Evolutionary conservation across 2,329 filamentous ascomycete genomes (phyloP), one percentile per base, ranked within the genome.

Genomic region (Fusarium sp.): DNA sequence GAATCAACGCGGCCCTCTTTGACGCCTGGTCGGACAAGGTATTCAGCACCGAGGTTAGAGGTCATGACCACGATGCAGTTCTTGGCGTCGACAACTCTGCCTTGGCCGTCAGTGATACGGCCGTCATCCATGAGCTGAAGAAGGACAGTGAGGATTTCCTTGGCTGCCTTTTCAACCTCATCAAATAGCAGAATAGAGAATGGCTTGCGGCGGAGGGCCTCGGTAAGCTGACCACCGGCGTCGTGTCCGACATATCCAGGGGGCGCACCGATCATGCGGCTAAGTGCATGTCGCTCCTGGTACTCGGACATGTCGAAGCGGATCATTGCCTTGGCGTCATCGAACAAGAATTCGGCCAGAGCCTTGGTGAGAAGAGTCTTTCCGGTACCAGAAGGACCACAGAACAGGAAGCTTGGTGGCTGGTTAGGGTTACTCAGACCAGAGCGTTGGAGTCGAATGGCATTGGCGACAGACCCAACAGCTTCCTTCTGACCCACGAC

Each of bases 11-110:
- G 88, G 70, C 94, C 94, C 69, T 96, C 91, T 48, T 88, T 86
- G 47, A 85, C 85, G 51, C 88, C 88, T 14, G 91, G 89, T 19
- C 93, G 89, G 35, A 91, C 81, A n/a, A 99, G 89, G 75, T 89
- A 96, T 75, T 98, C 95, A 29, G 95, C 95, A 65, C 95, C 95
- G 60, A 99, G 78, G 80, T 99, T 99, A 71, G 93, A 97, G 0
- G 95, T 99, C 93, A 99, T 96, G 77, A 99, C 95, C 38, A 99
- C 94, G 68, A 99, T 98, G 75, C 94, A 98, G 83, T 99, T 99
- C 79, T 89, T 92, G 58, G 94, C 95, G 71, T 99, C 95, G 51
- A 99, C 88, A 45, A 97, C 84, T 75, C 95, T 88, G 73, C 95
- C 95, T 85, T 98, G 96, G 43, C 95, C 95, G 73, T 99, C 95